Base-by-base conservation (phyloP, 179 eudicot genomes). In the Camellia oleifera region DNA sequence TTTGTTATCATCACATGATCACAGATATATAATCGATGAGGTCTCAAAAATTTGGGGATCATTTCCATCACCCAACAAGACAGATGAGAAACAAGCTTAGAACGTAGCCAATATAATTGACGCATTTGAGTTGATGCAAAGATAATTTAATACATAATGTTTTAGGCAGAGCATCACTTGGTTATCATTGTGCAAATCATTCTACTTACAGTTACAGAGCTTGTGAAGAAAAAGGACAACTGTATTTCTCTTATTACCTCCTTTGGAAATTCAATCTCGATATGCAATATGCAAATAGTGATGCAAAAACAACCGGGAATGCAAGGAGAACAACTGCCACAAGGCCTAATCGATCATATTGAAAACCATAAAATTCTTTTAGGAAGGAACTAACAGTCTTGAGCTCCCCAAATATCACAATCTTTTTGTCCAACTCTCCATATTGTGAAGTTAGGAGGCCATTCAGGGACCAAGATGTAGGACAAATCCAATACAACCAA, bases 391-490 rank as follows among this genome's bases (percentile, higher is more conserved):
- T 68, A n/a, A 87, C 75, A n/a, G 82, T 83, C 11, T 63, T 84
- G n/a, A 63, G 53, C 75, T 69, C 61, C 40, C 84, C 91, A 79
- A 82, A 89, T 4, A 81, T 87, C 7, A 58, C 45, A 60, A 88
- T 88, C 42, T 46, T 6, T 20, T 79, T 79, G 5, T 84, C 76
- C 77, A 85, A 67, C 48, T 91, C 91, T 44, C 91, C 90, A 46
- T 86, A 89, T 50, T 91, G 94, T 15, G 94, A 88, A 72, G 87
- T 86, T 6, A 91, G 80, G 58, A 87, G 26, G 44, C 85, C 92
- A 8, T 82, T 76, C 50, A 91, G 84, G n/a, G 87, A 74, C 92
- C 94, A 89, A 1, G 94, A 81, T 32, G 91, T 82, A 44, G 94
- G 94, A 64, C 85, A 80, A 20, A 90, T 48, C 64, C 85, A 88